These are phyloP conservation scores for Onygena corvina DNA, from an alignment of 2,329 filamentous ascomycete genomes.

Conservation along the genomic window DNA sequence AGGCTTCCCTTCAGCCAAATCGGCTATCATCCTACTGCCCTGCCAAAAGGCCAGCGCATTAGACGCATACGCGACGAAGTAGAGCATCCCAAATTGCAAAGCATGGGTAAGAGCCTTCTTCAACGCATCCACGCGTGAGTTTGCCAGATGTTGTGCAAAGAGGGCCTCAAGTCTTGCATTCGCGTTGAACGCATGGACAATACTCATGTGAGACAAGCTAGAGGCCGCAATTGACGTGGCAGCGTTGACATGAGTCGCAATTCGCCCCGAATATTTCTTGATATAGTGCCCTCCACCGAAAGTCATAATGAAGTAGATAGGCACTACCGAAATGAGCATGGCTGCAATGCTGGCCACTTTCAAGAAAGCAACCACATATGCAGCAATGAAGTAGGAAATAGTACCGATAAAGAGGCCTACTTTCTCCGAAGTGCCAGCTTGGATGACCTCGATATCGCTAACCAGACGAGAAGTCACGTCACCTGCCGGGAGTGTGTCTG, in stretches of 20 bases:
- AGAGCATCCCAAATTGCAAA: slow-evolving; percentile 46
- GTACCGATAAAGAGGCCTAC: slow-evolving; percentile 53
- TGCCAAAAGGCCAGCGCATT: slow-evolving; percentile 56
- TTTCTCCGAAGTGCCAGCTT: slow-evolving; percentile 58
- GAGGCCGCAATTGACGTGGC: slow-evolving; percentile 54
- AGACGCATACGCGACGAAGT: slow-evolving; percentile 53
- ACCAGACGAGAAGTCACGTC: slow-evolving; percentile 54
- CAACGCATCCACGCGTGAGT: slow-evolving; percentile 41
- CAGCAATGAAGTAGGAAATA: slow-evolving; percentile 53
- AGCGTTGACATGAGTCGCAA: slow-evolving; percentile 44
- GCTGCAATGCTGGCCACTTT: slow-evolving; percentile 51
- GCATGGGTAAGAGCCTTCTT: slow-evolving; percentile 46
- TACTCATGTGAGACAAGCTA: slow-evolving; percentile 46
- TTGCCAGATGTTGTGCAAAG: slow-evolving; percentile 43
- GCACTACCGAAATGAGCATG: slow-evolving; percentile 52
- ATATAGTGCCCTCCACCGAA: slow-evolving; percentile 45
- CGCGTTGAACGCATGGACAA: slow-evolving; percentile 54
- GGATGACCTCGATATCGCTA: slow-evolving; percentile 54
- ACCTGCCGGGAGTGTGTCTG: slow-evolving; percentile 50
- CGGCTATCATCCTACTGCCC: slow-evolving; percentile 43
- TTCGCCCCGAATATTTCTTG: slow-evolving; percentile 38
- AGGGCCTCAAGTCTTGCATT: slow-evolving; percentile 47
- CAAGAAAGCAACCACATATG: slow-evolving; percentile 56
- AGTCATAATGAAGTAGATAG: slow-evolving; percentile 50
- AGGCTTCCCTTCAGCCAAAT: slow-evolving; percentile 24